Evolutionary conservation across 2,329 filamentous ascomycete genomes (phyloP), one percentile per base, ranked within the genome.

Genomic region (Cryphonectria carpinicola): DNA sequence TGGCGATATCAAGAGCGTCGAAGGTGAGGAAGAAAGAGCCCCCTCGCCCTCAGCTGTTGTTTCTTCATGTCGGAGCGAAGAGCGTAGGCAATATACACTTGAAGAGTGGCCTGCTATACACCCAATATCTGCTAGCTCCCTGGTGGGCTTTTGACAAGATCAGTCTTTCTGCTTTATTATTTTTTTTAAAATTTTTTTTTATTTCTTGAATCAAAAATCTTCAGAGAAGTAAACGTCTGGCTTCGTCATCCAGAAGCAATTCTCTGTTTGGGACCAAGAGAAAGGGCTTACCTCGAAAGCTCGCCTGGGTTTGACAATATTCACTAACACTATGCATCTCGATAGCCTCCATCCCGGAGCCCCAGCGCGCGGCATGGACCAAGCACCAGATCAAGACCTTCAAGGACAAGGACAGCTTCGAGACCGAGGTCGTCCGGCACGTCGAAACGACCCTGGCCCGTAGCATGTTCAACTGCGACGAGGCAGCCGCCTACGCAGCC

Each of bases 391-490:
- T 88, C 68, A 83, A 87, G 75, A 90, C 88, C 72, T 98, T 98
- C 83, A 87, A 85, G 73, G 90, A 87, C 76, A 90, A 93, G 80
- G 94, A 97, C 25, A 92, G 94, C 70, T 98, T 98, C 78, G 86
- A 96, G 85, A 89, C 85, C 80, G 95, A 97, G 79, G 88, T 97
- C 70, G 94, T 99, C 74, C 91, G 92, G 75, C 96, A 99, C 85
- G 93, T 99, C 78, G 96, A 99, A 83, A 98, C 96, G 3, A 97
- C 95, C 3, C 87, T 99, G 73, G 96, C 96, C 73, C 93, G 96
- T 72, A 98, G 95, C 78, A 89, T 99, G 81, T 98, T 95, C 88
- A 99, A 99, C 83, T 99, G 96, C 83, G 95, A 99, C 84, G 96
- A 99, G 83, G 87, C 89, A 68, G 96, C 96, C 67, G 94, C 95